phyloP scores from a whole-genome alignment of 1,284 basidiomycete genomes.

The Fomitiporia mediterranea region DNA sequence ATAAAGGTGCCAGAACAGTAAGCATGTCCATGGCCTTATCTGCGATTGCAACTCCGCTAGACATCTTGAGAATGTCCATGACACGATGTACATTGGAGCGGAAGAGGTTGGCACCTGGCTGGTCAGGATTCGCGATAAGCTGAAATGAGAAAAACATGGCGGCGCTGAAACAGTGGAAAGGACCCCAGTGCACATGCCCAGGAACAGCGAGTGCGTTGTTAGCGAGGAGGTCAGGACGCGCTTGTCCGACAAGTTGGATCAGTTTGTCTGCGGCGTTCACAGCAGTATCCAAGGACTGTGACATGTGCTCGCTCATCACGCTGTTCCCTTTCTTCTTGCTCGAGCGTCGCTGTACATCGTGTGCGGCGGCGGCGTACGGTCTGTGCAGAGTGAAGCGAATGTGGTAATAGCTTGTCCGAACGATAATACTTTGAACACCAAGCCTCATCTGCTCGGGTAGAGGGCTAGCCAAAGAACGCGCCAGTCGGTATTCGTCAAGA shows the following conservation, averaged over 20 bases:
- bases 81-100: constrained; percentile 69
- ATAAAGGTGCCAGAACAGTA: constrained; percentile 63
- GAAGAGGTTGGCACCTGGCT: constrained; percentile 67
- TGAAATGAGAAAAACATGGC: constrained; percentile 87
- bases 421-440: constrained; percentile 75
- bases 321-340: constrained; percentile 5
- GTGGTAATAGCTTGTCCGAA: constrained; percentile 69
- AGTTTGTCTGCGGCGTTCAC: constrained; percentile 70
- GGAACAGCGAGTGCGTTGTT: constrained; percentile 66
- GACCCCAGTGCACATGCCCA: constrained; percentile 78
- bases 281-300: constrained; percentile 61
- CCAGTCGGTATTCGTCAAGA: constrained; percentile 68
- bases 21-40: constrained; percentile 71
- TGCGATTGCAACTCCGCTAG: constrained; percentile 56
- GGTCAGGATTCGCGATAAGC: constrained; percentile 71
- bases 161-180: constrained; percentile 76
- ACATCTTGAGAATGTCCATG: constrained; percentile 57
- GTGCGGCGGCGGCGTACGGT: constrained; percentile 53
- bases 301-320: constrained; percentile 42
- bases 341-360: constrained; percentile 18
- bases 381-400: constrained; percentile 79
- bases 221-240: constrained; percentile 64
- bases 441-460: constrained; percentile 45
- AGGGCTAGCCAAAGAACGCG: constrained; percentile 59
- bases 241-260: constrained; percentile 66